Base-by-base conservation (phyloP, 140 eudicot species). In the Flaveria floridana region DNA sequence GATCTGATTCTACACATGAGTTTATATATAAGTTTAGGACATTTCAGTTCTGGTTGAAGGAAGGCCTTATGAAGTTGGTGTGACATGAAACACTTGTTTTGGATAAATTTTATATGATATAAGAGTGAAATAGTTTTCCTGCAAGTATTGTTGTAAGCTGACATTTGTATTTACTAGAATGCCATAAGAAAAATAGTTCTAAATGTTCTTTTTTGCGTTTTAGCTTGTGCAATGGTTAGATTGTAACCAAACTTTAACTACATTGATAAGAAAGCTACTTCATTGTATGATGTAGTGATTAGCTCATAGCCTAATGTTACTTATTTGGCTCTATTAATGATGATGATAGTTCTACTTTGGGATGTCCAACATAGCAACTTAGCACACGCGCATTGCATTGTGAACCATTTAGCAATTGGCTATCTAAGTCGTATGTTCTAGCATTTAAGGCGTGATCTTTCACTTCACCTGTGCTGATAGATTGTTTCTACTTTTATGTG, bases 391-490 rank as follows among this genome's bases (percentile, higher is more conserved):
- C 28, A 11, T 44, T 74, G 57, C 2, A 11, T 15, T 44, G 78
- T 44, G 48, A 44, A 15, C 46, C 20, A 74, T 25, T 16, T 23
- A 70, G 25, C 70, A 23, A 9, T 13, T 57, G 46, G 58, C 41
- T 72, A 0, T 55, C 7, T 48, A 25, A 25, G 63, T 51, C 28
- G 26, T 15, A 50, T 25, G 30, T 70, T 70, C 37, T 26, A 71
- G 76, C 50, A 25, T 25, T 71, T 2, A 28, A 28, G 34, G 55
- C 39, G 34, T 9, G 39, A 55, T 37, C 20, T 71, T 55, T 7
- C n/a, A 30, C 64, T 18, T 34, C 62, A 71, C 39, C 55, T 71
- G 76, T 34, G 65, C 13, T 10, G 65, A 20, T 72, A 1, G 63
- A 58, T 21, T 21, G 65, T 58, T 21, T 58, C 23, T 21, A 23